Conservation (phyloP, 2,329 filamentous ascomycete genomes). For the Colletotrichum sp. region DNA sequence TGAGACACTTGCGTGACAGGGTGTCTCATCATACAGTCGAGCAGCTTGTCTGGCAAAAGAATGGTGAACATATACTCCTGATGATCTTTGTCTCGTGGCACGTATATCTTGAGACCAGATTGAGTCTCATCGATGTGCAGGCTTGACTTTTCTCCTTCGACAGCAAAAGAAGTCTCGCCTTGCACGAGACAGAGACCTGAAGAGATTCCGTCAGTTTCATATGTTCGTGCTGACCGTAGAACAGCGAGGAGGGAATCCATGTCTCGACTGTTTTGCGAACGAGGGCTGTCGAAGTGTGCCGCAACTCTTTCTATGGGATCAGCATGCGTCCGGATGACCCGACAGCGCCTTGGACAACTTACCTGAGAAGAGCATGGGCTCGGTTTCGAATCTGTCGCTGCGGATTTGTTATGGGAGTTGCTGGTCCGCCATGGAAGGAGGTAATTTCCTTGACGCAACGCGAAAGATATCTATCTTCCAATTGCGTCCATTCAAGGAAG, state of each 20-base stretch:
- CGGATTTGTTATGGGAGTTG: neutral
- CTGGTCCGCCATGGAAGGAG: constrained; percentile 22
- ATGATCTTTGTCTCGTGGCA: constrained; percentile 29
- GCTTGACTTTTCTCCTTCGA: constrained; percentile 21
- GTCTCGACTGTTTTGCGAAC: neutral
- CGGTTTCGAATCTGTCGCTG: neutral
- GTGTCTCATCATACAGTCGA: constrained; percentile 39
- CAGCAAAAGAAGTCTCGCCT: constrained; percentile 18
- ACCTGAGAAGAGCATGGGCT: neutral
- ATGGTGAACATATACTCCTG: constrained; percentile 33
- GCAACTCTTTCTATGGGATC: neutral
- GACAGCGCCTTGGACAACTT: neutral
- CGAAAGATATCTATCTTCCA: constrained; percentile 37
- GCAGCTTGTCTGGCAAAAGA: constrained; percentile 29
- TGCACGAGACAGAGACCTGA: constrained; percentile 30
- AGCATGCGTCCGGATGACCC: neutral
- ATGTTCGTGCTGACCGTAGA: constrained; percentile 20
- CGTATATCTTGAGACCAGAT: constrained; percentile 29
- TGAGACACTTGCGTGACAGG: constrained; percentile 5
- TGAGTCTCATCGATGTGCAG: constrained; percentile 33
- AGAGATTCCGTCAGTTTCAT: constrained; percentile 35
- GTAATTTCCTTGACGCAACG: constrained; percentile 35
- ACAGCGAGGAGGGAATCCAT: neutral
- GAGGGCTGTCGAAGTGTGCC: neutral
- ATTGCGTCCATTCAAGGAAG: constrained; percentile 37